Evolutionary conservation across 2,329 filamentous ascomycete genomes (phyloP), one percentile per base, ranked within the genome.

Genomic region (Daldinia eschscholtzii): DNA sequence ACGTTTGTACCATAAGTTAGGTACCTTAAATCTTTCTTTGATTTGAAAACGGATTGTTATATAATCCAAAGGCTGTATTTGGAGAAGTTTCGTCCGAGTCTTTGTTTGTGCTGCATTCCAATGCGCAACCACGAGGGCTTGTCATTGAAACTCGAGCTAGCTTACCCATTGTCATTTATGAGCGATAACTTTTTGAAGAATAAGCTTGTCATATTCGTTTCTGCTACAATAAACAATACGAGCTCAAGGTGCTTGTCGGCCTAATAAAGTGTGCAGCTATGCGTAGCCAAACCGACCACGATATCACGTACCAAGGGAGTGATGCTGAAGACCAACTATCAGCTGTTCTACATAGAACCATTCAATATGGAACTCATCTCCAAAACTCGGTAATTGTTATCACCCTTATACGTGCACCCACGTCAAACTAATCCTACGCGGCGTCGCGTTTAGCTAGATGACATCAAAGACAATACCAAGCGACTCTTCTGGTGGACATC

Each of bases 401-500:
- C 10, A 42, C 30, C 6, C 20, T 6, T 15, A 15, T 3, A 12
- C 6, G 33, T 30, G 15, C 28, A 37, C 26, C 12, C 6, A 35
- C 33, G 12, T 12, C 13, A 9, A 3, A 35, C 15, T 33, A 33
- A 30, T 53, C 53, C 66, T 37, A 65, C 44, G 20, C 39, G 35
- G 5, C 7, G 35, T 12, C 26, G n/a, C 20, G 3, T 15, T 30
- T 50, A 76, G 71, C 70, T 76, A 12, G 61, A 67, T 15, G 53
- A 50, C 0, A 69, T 75, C 52, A 70, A 69, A 50, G 53, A 66
- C 55, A 74, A 74, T 30, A 74, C 73, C 3, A 62, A 65, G 2
- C 33, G 42, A 23, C 57, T 70, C 1, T 72, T 71, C 58, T 76
- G 73, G 70, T 76, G 74, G 72, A 72, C 72, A 3, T 73, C 70